These are phyloP conservation scores for Straminergon stramineum DNA, from an alignment of 225 moss, liverwort and hornwort genomes.

Conservation along the genomic window DNA sequence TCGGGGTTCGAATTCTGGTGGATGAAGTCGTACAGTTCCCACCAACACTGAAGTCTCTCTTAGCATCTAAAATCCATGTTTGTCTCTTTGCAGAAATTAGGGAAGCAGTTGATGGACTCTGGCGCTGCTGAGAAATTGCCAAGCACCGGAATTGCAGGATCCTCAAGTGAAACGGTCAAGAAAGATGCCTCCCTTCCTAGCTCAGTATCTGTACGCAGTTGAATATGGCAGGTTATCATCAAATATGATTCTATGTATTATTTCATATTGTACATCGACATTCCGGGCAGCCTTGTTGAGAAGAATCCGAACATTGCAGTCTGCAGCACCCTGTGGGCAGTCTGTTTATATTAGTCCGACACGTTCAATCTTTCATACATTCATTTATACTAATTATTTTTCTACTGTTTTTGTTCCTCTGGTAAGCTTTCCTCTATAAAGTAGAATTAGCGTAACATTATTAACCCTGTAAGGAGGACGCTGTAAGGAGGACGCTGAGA, in stretches of 20 bases:
- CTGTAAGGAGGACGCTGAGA: background rate
- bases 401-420: background rate
- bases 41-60: background rate
- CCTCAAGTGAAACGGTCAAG: conserved; percentile 16
- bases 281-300: background rate
- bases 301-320: background rate
- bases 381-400: background rate
- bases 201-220: conserved; percentile 43
- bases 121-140: conserved; percentile 5
- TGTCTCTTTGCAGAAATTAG: conserved; percentile 29
- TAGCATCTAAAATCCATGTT: background rate
- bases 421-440: background rate
- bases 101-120: conserved; percentile 12
- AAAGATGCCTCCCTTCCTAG: conserved; percentile 27
- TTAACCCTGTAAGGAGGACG: background rate
- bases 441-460: background rate
- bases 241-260: background rate
- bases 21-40: background rate
- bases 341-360: background rate
- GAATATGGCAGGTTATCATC: background rate
- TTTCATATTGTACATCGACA: background rate
- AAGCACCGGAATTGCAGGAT: background rate
- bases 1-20: background rate
- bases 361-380: background rate
- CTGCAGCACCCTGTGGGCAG: background rate